phyloP scores from a whole-genome alignment of 495 filamentous ascomycete species.

The Aspergillus saccharolyticus region DNA sequence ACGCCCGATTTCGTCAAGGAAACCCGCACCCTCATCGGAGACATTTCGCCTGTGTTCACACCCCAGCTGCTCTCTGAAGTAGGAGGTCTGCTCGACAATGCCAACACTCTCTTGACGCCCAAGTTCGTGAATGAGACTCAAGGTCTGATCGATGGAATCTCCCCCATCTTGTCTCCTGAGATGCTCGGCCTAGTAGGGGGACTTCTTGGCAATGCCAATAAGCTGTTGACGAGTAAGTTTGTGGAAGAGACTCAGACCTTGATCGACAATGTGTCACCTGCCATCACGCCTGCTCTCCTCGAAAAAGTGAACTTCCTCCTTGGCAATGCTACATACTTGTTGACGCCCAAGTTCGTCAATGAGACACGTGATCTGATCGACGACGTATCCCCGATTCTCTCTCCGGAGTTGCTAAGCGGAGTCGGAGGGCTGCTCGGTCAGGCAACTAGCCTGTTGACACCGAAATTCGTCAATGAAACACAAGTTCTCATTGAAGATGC shows the following conservation, averaged over 20 bases:
- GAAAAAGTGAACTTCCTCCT: constrained; percentile 26
- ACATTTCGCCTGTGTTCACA: constrained; percentile 34
- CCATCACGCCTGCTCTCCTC: constrained; percentile 28
- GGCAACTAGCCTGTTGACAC: constrained; percentile 35
- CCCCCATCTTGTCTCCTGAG: constrained; percentile 34
- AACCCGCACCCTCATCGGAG: constrained; percentile 31
- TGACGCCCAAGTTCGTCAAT: constrained; percentile 38
- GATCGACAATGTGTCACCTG: constrained; percentile 37
- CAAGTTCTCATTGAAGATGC: constrained; percentile 44
- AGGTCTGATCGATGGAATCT: constrained; percentile 35
- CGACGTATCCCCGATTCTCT: constrained; percentile 37
- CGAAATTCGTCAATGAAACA: constrained; percentile 43
- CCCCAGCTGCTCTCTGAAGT: constrained; percentile 21
- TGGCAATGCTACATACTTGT: constrained; percentile 33
- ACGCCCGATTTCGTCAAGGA: constrained; percentile 41
- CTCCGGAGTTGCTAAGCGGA: constrained; percentile 37
- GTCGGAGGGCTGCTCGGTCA: constrained; percentile 38
- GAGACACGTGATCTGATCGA: constrained; percentile 37
- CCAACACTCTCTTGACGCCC: constrained; percentile 34
- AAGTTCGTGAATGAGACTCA: constrained; percentile 41
- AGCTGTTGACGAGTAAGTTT: constrained; percentile 35
- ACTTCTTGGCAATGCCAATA: constrained; percentile 34
- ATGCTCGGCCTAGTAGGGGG: constrained; percentile 28
- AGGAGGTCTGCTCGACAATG: constrained; percentile 32
- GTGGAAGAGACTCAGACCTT: constrained; percentile 33